Percentiles rank a stretch among this genome's conserved stretches.
phyloP scores from a whole-genome alignment of 108 stramenopile species.

The Discostella stelligeroides region DNA sequence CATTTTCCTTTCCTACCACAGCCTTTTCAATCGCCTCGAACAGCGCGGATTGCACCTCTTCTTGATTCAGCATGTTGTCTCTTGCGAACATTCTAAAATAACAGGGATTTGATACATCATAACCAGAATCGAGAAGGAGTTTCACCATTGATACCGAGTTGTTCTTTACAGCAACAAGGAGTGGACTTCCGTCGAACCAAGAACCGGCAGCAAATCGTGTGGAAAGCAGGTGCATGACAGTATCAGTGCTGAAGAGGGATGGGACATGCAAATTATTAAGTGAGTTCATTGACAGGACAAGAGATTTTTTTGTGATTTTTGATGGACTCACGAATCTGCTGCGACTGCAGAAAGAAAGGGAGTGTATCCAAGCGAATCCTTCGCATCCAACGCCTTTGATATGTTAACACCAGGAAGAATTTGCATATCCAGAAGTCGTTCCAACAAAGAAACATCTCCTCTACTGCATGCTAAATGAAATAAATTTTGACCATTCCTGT shows the following conservation, averaged over 20 bases:
- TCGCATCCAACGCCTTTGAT: constrained; percentile 54
- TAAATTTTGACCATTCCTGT: constrained; percentile 52
- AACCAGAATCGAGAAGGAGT: constrained; percentile 58
- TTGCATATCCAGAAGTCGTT: constrained; percentile 49
- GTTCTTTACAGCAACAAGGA: constrained; percentile 60
- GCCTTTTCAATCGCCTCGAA: constrained; percentile 23
- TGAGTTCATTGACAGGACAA: too few relatives aligned
- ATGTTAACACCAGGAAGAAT: constrained; percentile 30
- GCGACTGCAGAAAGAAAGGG: constrained; percentile 68
- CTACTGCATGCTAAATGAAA: constrained; percentile 65
- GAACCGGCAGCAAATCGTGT: constrained; percentile 34
- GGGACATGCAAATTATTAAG: not conserved
- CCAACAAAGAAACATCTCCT: constrained; percentile 55
- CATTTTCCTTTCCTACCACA: not conserved
- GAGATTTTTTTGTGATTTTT: too few relatives aligned
- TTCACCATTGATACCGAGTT: constrained; percentile 61
- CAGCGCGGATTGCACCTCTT: constrained; percentile 34
- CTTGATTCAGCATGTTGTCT: not conserved
- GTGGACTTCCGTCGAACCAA: constrained; percentile 52
- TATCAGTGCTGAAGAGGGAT: constrained; percentile 43
- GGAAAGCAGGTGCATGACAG: constrained; percentile 65
- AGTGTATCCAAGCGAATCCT: constrained; percentile 49
- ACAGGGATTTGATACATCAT: constrained; percentile 5
- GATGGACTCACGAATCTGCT: constrained; percentile 38
- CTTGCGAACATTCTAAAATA: not conserved